Base-by-base conservation (phyloP, 179 eudicot genomes). In the Beta macrorhiza region DNA sequence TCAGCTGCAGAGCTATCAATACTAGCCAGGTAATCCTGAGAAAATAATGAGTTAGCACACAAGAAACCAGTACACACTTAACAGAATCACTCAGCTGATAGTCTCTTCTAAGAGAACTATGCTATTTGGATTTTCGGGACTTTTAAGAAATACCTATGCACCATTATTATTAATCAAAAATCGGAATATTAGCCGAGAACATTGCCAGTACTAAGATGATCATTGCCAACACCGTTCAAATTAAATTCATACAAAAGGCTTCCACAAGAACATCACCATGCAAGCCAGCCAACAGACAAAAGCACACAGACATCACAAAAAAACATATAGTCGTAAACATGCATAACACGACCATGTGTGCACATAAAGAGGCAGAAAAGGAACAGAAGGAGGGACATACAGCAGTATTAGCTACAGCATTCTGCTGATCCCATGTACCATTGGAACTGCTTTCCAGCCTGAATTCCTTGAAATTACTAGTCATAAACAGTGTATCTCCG, bases 401-500 rank as follows among this genome's bases (percentile, higher is more conserved):
- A 68, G 92, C 91, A 73, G 98, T 93, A 87, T 79, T 91, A 68
- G 90, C 84, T 82, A 90, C 84, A 75, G 90, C 97, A 88, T 86
- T 89, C 79, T 84, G 93, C 74, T 91, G 91, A 86, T 91, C 90
- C 98, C 98, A 95, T 71, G 91, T 81, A 79, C 82, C 81, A 81
- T 83, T 87, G 73, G 86, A 78, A 55, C 86, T 88, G 85, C 87
- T 83, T 73, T 91, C 97, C 76, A 86, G 86, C 87, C 87, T 93
- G 80, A 95, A 95, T 83, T 95, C 93, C 87, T 90, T 91, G 81
- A 95, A 95, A 78, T 84, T 89, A 72, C 91, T 88, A 53, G 89
- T 93, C 91, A 93, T 84, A 74, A 88, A 95, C 78, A 89, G 69
- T 14, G 97, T 89, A 84, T 95, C 88, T 44, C 98, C 98, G 83